Base-by-base conservation (phyloP, 129 eudicot species). In the Centaurea solstitialis region DNA sequence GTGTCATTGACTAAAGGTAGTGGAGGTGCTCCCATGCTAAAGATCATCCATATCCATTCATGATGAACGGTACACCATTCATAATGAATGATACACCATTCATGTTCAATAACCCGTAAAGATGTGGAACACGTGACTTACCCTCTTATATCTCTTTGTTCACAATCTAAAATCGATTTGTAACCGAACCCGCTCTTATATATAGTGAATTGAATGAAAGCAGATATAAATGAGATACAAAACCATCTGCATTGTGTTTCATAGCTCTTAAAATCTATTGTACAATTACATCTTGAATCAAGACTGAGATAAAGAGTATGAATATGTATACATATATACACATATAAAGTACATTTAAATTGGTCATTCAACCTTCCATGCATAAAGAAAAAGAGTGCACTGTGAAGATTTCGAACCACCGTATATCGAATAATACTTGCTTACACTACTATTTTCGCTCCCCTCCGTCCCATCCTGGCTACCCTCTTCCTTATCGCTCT, bases 311-410 rank as follows among this genome's bases (percentile, higher is more conserved):
- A 53, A n/a, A 41, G 12, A 41, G 47, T 57, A 57, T 17, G 22
- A 5, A 57, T 20, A 22, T 5, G 7, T 22, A 57, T 7, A 57
- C 65, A 57, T 6, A n/a, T 57, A 35, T 43, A 41, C 9, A 18
- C 7, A 5, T 22, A 53, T 40, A 22, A 15, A 45, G 72, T 37
- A 59, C 40, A 77, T 8, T 0, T 68, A 26, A 12, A 70, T 74
- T 50, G 76, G 79, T 81, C 79, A 94, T 76, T 94, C 98, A 24
- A 90, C 79, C 85, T 94, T 94, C 97, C 98, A 94, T 21, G 97
- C 96, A 80, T 90, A 93, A 28, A 94, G 86, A 81, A 90, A 92
- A 20, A 94, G 91, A 72, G 93, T 79, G 78, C 87, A 92, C 11
- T 88, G 84, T 50, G 89, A 62, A 7, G 83, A 67, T 79, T 80